Evolutionary conservation across 768 basidiomycete species (phyloP), one percentile per base, ranked within the genome.

Genomic region (Amanita molliuscula): DNA sequence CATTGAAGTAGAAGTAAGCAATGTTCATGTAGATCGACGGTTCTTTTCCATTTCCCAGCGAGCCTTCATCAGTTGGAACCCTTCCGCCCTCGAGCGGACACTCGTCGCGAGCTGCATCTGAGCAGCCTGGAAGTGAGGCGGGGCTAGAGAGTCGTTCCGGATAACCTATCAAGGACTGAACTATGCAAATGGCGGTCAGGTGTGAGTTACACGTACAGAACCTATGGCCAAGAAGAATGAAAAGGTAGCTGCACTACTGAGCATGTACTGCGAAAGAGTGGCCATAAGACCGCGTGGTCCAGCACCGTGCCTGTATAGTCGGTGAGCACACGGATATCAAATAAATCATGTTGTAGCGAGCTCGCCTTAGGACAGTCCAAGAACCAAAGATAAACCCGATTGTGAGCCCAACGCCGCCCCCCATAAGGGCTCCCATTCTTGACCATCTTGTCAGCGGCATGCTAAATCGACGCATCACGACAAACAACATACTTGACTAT

Each of bases 301-400:
- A 6, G 89, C 83, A 38, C 95, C 95, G 56, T 80, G 79, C 61
- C 94, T 95, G 58, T 31, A 13, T 38, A 51, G 31, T 51, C 48
- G 36, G 29, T 50, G n/a, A 43, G 29, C 41, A 31, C 42, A 26
- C 49, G 31, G 15, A 35, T 23, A 37, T 21, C 8, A 11, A 33
- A n/a, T 25, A 35, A 15, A 23, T 35, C 41, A 21, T 41, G 23
- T 51, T 31, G 3, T 23, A 20, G 45, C 11, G 43, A 42, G 59
- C 84, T 60, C 57, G 89, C 93, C 91, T 74, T 38, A 98, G 67
- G 62, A 98, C 89, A 58, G 82, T 92, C 73, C 86, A 96, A 23
- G 85, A 82, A 37, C 95, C 95, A 61, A 98, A 98, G 53, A 99
- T 83, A 70, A 98, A 97, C 15, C 96, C 95, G 61, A 97, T 96